Evolutionary conservation across 1,284 basidiomycete species (phyloP).

Genomic region (Leccinum variabile): DNA sequence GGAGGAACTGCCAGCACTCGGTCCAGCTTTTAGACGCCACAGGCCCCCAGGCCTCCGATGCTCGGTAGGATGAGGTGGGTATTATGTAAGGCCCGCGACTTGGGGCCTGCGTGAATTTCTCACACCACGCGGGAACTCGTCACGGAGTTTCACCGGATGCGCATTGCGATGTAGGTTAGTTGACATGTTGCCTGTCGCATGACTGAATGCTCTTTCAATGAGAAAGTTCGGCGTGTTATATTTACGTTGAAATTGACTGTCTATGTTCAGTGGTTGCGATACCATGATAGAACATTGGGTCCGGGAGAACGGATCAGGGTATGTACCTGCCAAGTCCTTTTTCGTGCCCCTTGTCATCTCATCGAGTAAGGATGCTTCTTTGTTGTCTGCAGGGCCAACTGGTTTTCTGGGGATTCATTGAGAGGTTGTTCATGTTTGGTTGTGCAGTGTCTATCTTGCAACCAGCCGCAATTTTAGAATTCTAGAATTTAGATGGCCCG

Average conservation of each 20-base stretch:
- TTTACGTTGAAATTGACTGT: neutral
- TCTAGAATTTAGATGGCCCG: neutral
- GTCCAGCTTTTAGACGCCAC: too few species aligned
- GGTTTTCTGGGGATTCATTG: neutral
- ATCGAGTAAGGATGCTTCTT: neutral
- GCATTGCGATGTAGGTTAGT: neutral
- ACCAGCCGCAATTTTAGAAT: neutral
- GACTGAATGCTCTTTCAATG: neutral
- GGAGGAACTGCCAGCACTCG: too few species aligned
- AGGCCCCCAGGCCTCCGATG: too few species aligned
- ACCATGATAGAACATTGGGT: neutral
- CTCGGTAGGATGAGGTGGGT: too few species aligned
- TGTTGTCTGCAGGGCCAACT: neutral
- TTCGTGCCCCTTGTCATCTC: neutral
- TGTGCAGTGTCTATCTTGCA: neutral
- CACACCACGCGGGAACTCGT: neutral
- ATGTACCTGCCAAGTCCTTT: neutral
- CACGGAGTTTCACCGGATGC: neutral
- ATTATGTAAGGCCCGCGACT: too few species aligned
- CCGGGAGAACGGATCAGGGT: neutral
- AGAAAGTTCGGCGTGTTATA: neutral
- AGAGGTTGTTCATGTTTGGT: neutral
- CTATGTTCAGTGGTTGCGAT: neutral
- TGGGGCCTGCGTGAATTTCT: too few species aligned
- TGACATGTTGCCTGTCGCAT: neutral